Percentiles rank a stretch among this genome's conserved stretches.
Evolutionary conservation across 129 eudicot species (phyloP).

Genomic region (Mikania micrantha): DNA sequence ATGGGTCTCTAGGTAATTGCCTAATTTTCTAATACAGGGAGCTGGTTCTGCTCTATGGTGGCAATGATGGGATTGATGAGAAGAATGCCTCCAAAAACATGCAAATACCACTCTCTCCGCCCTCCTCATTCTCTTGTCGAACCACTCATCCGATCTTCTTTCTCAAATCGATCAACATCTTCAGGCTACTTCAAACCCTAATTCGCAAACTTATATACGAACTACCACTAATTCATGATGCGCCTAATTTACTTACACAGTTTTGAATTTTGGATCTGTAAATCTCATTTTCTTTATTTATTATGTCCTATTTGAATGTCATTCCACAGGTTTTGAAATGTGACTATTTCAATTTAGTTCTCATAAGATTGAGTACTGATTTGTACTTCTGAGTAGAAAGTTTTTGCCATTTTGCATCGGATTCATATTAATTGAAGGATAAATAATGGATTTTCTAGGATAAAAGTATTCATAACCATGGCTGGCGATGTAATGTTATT

Average conservation of each 20-base stretch:
- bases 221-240: background rate
- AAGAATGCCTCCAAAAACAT: conserved; percentile 88
- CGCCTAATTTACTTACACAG: background rate
- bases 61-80: conserved; percentile 97
- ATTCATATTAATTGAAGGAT: background rate
- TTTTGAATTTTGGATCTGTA: background rate
- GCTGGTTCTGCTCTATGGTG: no score
- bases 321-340: conserved; percentile 4
- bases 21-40: no score
- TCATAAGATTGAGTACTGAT: background rate
- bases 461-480: background rate
- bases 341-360: background rate
- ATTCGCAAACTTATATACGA: background rate
- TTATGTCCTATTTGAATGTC: background rate
- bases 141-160: conserved; percentile 87
- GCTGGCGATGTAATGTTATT: background rate
- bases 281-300: background rate
- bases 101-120: conserved; percentile 83
- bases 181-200: conserved; percentile 40
- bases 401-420: background rate
- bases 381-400: background rate
- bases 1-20: no score
- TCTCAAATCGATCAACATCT: conserved; percentile 98
- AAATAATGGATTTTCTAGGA: background rate
- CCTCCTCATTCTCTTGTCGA: conserved; percentile 68